Base-by-base conservation (phyloP, 1,284 basidiomycete genomes). In the Erythrobasidium hasegawianum region DNA sequence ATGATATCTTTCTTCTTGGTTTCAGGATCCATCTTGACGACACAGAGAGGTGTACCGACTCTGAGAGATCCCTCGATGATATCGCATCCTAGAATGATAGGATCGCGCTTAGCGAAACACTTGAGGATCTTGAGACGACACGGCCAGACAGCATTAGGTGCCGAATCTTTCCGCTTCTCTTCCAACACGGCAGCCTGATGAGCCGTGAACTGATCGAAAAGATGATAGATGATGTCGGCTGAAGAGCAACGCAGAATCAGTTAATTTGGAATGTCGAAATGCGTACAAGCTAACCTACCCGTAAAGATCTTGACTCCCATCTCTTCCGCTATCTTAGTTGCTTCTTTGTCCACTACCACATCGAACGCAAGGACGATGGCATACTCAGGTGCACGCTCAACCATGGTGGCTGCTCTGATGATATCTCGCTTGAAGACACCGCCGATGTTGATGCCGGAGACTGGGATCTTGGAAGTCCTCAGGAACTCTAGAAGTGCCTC, bases 161-260 rank as follows among this genome's bases (percentile, higher is more conserved):
- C 91, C 1, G 94, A 92, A 76, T 95, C 95, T 74, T 82, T 85
- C 67, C 90, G 84, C 79, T 93, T 94, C n/a, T 89, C 90, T 77
- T 97, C 96, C 70, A 83, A 83, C 64, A 98, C 92, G 79, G 94
- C 89, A 68, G 84, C 83, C 77, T 96, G 95, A 80, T 98, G 97
- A n/a, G 87, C 89, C 55, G 87, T 97, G 81, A 98, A 98, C 26
- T 91, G 86, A 76, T 98, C 96, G 78, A 98, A 97, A 65, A 99
- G 81, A 78, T 98, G 96, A 79, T 99, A 99, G 75, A 99, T 98
- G 78, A 98, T 97, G 75, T 93, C 90, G 72, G 92, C 92, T 89
- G 75, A 14, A 52, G 40, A 13, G 20, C 16, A 9, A 26, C n/a
- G 1, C 8, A 10, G 43, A 59, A 14, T 70, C 68, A 49, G 71